These are phyloP conservation scores for Penicillium aurantiogriseum DNA, from an alignment of 2,329 filamentous ascomycete species.

Conservation along the genomic window DNA sequence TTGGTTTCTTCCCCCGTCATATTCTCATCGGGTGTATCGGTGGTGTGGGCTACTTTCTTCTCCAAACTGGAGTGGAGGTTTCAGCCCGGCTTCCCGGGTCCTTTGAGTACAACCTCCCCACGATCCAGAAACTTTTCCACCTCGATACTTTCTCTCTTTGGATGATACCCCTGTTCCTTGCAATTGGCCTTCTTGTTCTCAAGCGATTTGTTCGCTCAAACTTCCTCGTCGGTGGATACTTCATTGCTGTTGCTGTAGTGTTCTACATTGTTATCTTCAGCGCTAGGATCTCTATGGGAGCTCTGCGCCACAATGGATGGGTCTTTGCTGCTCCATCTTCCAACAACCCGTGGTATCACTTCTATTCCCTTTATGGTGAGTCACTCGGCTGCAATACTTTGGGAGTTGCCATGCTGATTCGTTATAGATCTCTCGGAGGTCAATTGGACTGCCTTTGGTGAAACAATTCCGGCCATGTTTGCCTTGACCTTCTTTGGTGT, in stretches of 20 bases:
- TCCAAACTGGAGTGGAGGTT: constrained; percentile 89
- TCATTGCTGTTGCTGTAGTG: constrained; percentile 71
- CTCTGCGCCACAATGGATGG: constrained; percentile 75
- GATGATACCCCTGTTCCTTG: constrained; percentile 74
- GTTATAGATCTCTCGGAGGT: constrained; percentile 71
- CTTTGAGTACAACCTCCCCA: constrained; percentile 75
- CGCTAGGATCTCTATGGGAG: constrained; percentile 64
- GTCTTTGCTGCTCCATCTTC: constrained; percentile 83
- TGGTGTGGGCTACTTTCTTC: constrained; percentile 91
- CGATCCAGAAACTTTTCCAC: constrained; percentile 70
- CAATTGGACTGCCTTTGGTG: constrained; percentile 77
- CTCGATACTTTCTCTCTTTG: constrained; percentile 76
- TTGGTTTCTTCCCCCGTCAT: constrained; percentile 94
- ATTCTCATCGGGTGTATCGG: constrained; percentile 97
- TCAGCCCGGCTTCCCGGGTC: constrained; percentile 84
- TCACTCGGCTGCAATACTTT: background rate
- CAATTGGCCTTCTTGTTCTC: constrained; percentile 71
- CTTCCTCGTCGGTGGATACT: constrained; percentile 82
- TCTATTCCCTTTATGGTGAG: constrained; percentile 91
- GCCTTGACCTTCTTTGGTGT: constrained; percentile 97
- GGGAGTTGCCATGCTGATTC: constrained; percentile 6
- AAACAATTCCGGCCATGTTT: constrained; percentile 90
- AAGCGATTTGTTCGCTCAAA: constrained; percentile 77
- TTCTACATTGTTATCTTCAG: constrained; percentile 47
- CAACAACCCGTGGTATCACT: constrained; percentile 93